phyloP scores from a whole-genome alignment of 805 yeast species.

The Myxozyma sirexii region DNA sequence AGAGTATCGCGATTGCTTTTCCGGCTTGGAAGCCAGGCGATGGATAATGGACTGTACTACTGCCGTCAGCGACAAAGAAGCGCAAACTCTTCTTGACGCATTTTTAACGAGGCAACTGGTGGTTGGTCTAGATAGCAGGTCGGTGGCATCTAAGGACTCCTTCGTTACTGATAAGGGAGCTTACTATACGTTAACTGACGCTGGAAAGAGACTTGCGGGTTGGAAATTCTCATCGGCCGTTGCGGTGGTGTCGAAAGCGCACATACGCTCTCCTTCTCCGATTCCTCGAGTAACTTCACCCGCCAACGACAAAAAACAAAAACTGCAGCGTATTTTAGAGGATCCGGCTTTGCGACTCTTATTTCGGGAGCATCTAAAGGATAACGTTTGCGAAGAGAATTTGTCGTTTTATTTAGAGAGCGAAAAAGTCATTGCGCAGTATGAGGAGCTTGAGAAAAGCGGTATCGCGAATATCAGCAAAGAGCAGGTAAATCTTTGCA shows the following conservation, averaged over 20 bases:
- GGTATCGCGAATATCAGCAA: neutral
- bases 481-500: constrained; percentile 24
- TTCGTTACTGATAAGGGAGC: constrained; percentile 12
- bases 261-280: neutral
- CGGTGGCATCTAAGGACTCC: neutral
- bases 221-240: constrained; percentile 8
- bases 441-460: constrained; percentile 13
- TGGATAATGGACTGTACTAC: constrained; percentile 93
- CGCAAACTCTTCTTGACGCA: constrained; percentile 77
- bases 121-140: constrained; percentile 2
- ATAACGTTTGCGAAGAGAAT: constrained; percentile 72
- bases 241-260: neutral
- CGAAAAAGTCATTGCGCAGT: constrained; percentile 46
- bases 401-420: constrained; percentile 70
- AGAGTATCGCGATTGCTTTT: constrained; percentile 47
- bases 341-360: constrained; percentile 79
- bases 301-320: constrained; percentile 9
- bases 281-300: constrained; percentile 7
- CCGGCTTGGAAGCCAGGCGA: constrained; percentile 79
- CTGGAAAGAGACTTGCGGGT: constrained; percentile 22
- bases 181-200: constrained; percentile 20
- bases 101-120: constrained; percentile 37
- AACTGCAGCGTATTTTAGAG: constrained; percentile 50
- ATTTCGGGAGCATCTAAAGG: constrained; percentile 65
- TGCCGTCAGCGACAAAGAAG: constrained; percentile 83